phyloP scores from a whole-genome alignment of 495 filamentous ascomycete species.

The Niebla homalea region DNA sequence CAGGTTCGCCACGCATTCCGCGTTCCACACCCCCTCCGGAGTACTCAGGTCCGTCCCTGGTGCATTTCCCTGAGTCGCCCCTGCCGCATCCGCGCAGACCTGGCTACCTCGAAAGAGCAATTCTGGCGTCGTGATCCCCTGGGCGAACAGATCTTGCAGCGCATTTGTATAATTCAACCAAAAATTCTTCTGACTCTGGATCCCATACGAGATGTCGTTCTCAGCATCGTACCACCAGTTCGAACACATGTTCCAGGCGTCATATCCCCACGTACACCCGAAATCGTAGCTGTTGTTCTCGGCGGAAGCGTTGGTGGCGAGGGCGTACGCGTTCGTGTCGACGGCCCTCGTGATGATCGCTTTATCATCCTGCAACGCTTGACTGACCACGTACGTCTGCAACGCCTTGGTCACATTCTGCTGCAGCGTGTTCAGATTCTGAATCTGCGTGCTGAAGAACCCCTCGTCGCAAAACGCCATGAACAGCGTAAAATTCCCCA shows the following conservation, averaged over 20 bases:
- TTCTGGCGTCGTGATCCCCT: conserved; percentile 1
- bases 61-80: not conserved
- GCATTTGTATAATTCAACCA: not conserved
- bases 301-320: not conserved
- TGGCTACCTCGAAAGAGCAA: conserved; percentile 1
- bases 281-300: not conserved
- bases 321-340: conserved; percentile 1
- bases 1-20: conserved; percentile 2
- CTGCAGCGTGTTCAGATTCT: not conserved
- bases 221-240: conserved; percentile 1
- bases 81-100: not conserved
- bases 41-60: not conserved
- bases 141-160: not conserved
- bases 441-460: not conserved
- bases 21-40: not conserved
- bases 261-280: not conserved
- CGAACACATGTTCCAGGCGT: not conserved
- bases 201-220: not conserved
- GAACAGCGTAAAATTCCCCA: not conserved
- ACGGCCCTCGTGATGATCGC: conserved; percentile 1
- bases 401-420: not conserved
- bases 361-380: conserved; percentile 1
- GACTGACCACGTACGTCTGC: conserved; percentile 2
- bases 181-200: not conserved
- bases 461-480: not conserved